phyloP scores from a whole-genome alignment of 441 rosid species.

The Viola pubescens region DNA sequence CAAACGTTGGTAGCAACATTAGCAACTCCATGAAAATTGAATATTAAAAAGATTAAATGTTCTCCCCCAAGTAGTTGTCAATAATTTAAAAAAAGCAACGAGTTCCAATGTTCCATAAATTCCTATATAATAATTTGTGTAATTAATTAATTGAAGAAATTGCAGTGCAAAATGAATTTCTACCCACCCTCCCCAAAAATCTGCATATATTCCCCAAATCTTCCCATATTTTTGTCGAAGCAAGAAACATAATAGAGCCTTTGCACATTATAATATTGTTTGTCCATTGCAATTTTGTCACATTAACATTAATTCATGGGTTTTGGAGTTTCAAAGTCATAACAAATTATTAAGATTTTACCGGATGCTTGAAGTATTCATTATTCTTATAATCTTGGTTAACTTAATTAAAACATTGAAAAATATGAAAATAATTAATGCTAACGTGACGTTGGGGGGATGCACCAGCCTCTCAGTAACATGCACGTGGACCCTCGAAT shows the following conservation, averaged over 20 bases:
- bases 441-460: slow-evolving; percentile 27
- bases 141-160: background rate
- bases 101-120: no score
- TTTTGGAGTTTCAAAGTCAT: no score
- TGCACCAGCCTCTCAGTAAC: slow-evolving; percentile 31
- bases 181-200: background rate
- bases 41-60: no score
- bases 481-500: slow-evolving; percentile 31
- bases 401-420: slow-evolving; percentile 2
- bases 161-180: background rate
- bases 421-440: slow-evolving; percentile 4
- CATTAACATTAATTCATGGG: background rate
- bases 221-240: slow-evolving; percentile 1
- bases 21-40: no score
- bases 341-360: no score
- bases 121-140: no score
- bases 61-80: no score
- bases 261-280: background rate
- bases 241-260: background rate
- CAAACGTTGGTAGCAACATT: no score
- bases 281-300: background rate
- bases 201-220: slow-evolving; percentile 14
- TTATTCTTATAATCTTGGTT: background rate
- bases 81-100: no score
- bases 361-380: no score